phyloP scores from a whole-genome alignment of 371 early-diverging fungal genomes.

The Actinomortierella ambigua region DNA sequence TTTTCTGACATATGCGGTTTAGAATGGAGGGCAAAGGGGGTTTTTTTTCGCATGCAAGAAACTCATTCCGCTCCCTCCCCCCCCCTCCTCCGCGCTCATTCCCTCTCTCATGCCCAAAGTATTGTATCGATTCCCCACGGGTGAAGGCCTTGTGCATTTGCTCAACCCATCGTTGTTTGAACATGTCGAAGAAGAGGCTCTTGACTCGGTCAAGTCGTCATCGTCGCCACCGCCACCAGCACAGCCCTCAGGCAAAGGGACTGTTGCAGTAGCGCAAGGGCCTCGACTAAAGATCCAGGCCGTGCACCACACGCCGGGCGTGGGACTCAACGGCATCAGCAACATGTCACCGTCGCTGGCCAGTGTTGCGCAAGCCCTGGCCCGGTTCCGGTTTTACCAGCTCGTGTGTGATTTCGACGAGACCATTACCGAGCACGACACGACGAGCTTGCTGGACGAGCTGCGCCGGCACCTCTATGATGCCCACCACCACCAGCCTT shows the following conservation, averaged over 20 bases:
- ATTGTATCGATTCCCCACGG: constrained; percentile 33
- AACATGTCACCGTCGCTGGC: neutral
- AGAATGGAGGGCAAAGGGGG: too few relatives aligned
- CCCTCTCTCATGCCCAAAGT: constrained; percentile 15
- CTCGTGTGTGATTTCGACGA: constrained; percentile 45
- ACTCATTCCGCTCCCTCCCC: too few relatives aligned
- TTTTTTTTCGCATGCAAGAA: too few relatives aligned
- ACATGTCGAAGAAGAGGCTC: too few relatives aligned
- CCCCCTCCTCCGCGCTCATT: too few relatives aligned
- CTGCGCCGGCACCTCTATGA: neutral
- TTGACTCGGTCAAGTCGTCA: neutral
- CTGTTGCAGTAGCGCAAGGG: too few relatives aligned
- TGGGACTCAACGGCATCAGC: constrained; percentile 6
- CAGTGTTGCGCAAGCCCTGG: constrained; percentile 3
- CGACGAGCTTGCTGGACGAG: constrained; percentile 33
- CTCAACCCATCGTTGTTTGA: constrained; percentile 4
- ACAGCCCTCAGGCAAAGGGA: too few relatives aligned
- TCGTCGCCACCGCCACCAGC: neutral
- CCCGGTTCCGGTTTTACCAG: constrained; percentile 21
- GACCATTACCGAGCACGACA: constrained; percentile 44
- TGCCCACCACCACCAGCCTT: too few relatives aligned
- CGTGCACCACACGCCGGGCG: constrained; percentile 9
- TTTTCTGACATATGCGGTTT: too few relatives aligned
- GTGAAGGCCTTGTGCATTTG: constrained; percentile 30
- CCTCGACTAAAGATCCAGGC: constrained; percentile 8